Evolutionary conservation across 2,329 filamentous ascomycete genomes (phyloP).

Genomic region (Albifimbria verrucaria): DNA sequence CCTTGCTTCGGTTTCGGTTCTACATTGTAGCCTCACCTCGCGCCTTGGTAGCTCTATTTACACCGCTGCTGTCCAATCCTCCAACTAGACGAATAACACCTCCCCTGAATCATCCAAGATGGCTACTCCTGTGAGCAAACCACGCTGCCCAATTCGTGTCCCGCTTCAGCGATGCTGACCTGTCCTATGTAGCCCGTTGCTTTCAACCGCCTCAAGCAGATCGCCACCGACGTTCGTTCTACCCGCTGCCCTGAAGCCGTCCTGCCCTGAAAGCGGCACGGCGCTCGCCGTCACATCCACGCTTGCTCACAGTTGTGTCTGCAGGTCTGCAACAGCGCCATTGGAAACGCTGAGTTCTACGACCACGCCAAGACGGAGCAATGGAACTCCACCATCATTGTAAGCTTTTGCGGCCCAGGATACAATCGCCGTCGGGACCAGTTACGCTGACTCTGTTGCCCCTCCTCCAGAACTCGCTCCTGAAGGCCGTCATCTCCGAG

Average conservation of each 20-base stretch:
- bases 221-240: conserved; percentile 71
- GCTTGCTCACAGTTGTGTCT: conserved; percentile 4
- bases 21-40: not conserved
- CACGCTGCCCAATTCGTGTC: not conserved
- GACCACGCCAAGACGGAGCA: conserved; percentile 79
- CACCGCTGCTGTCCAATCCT: conserved; percentile 5
- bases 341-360: conserved; percentile 74
- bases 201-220: conserved; percentile 75
- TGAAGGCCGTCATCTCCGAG: conserved; percentile 74
- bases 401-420: conserved; percentile 43
- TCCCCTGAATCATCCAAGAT: conserved; percentile 18
- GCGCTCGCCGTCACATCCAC: not conserved
- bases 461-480: conserved; percentile 64
- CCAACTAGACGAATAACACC: conserved; percentile 13
- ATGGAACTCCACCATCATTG: conserved; percentile 94
- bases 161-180: conserved; percentile 14
- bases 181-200: conserved; percentile 62
- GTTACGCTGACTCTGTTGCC: conserved; percentile 8
- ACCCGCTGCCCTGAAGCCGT: conserved; percentile 12
- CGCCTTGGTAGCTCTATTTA: not conserved
- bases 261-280: conserved; percentile 11
- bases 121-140: conserved; percentile 32
- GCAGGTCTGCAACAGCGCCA: conserved; percentile 78
- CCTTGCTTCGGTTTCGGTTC: not conserved
- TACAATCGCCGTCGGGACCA: not conserved